Base-by-base conservation (phyloP, 306 rosid genomes). In the Lupinus albus region DNA sequence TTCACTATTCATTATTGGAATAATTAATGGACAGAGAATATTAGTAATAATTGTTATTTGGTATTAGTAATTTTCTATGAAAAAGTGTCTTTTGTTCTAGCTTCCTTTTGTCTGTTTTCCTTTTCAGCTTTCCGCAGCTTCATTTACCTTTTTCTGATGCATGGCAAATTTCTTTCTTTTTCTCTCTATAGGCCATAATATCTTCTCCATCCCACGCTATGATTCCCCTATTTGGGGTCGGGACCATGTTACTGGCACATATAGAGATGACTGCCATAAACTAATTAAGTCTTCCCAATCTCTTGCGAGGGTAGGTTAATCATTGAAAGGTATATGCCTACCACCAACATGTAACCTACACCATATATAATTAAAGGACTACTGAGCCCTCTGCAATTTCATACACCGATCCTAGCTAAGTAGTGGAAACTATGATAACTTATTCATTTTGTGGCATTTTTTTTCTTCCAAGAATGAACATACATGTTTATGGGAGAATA, bases 61-160 rank as follows among this genome's bases (percentile, higher is more conserved):
- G 49, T 61, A 68, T 1, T 33, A 33, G 6, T 33, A 68, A 59
- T 73, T 73, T 77, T 77, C 48, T 42, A 64, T 64, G 68, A 54
- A 82, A 82, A 80, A 81, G 85, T 60, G 45, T 48, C 67, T 77
- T 88, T 81, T 81, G 72, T 87, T 81, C 72, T 75, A 69, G 75
- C 84, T 75, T 81, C 45, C 55, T 76, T 48, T 78, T 58, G 84
- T 83, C 68, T 38, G 83, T 68, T 57, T 57, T 70, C 33, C 77
- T 38, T 57, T 44, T 74, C 45, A 71, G 78, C 84, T 71, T 78
- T 78, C 58, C 51, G 68, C 75, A 58, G 52, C 79, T 68, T 58
- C 71, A 76, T 2, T 11, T 56, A 16, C 59, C 71, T 59, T 70
- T 75, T 21, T 5, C 55, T 63, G 25, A 11, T 52, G 61, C 60